A percentile compares a stretch with the other conserved stretches of the same genome.
Evolutionary conservation across 345 rosid species (phyloP).

Genomic region (Salix viminalis): DNA sequence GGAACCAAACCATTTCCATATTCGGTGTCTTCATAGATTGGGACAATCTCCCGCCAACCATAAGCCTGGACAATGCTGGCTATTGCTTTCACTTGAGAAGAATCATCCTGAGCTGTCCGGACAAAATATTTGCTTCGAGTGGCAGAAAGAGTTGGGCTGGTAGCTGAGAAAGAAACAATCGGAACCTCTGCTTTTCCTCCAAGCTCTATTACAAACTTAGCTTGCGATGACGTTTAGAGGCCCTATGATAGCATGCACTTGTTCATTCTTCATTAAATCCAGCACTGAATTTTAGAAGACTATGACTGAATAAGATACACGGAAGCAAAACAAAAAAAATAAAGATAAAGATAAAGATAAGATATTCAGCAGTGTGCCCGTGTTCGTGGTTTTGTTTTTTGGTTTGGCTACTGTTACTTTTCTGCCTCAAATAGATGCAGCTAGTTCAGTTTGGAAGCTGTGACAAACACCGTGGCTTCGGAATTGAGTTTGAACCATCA

Average conservation of each 20-base stretch:
- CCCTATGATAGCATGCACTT: slow-evolving; percentile 40
- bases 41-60: background rate
- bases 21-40: slow-evolving; percentile 22
- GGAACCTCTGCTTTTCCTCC: slow-evolving; percentile 39
- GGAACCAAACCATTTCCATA: slow-evolving; percentile 20
- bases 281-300: background rate
- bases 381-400: too few relatives aligned
- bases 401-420: too few relatives aligned
- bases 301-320: too few relatives aligned
- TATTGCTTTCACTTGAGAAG: slow-evolving; percentile 31
- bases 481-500: too few relatives aligned
- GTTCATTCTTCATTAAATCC: slow-evolving; percentile 10
- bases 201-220: slow-evolving; percentile 22
- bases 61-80: background rate
- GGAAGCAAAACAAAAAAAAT: too few relatives aligned
- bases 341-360: too few relatives aligned
- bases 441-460: too few relatives aligned
- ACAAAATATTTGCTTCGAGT: slow-evolving; percentile 17
- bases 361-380: too few relatives aligned
- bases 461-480: too few relatives aligned
- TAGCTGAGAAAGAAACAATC: slow-evolving; percentile 28
- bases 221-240: slow-evolving; percentile 29
- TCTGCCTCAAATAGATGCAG: too few relatives aligned
- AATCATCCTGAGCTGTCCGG: slow-evolving; percentile 25
- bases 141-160: slow-evolving; percentile 27